Base-by-base conservation (phyloP, 495 filamentous ascomycete genomes). In the Podospora australis region DNA sequence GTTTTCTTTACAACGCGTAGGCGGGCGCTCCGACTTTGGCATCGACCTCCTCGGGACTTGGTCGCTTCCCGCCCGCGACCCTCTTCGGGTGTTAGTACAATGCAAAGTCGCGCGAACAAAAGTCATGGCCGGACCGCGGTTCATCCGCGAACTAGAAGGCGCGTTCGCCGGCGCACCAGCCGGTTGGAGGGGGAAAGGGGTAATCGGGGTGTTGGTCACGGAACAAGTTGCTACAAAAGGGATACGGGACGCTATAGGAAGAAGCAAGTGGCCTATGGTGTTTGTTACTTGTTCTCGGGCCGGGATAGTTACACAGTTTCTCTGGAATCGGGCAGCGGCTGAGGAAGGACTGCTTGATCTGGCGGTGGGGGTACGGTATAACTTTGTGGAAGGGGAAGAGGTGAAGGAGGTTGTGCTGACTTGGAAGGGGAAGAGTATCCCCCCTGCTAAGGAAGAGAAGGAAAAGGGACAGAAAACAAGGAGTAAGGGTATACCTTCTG, bases 11-110 rank as follows among this genome's bases (percentile, higher is more conserved):
- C 69, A 72, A 38, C 84, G 88, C 36, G 77, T 84, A 13, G 92
- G 92, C 53, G 84, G 86, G 29, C 71, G 70, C 22, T 78, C 78
- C 13, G 90, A 97, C 66, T 71, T 68, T 41, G 91, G 91, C 25
- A 86, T 95, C 59, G 91, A 97, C 63, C 77, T 96, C 0, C 68
- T 88, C 2, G 90, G 90, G 19, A 79, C 79, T 14, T 97, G 91
- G 91, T 65, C 71, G 10, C 64, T 88, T 67, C 71, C 7, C 14
- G 14, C 4, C 29, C 59, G 50, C 36, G 55, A 59, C 43, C 65
- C 42, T 73, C 48, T 92, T 4, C 77, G 75, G 42, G 79, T 88
- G 1, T 55, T 95, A 4, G 69, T 88, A 17, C 90, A 95, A 61
- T 98, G 92, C 70, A 98, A 96, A 67, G 77, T 78, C 14, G 71